phyloP scores from a whole-genome alignment of 257 asterid genomes.

The Jaltomata sinuosa region DNA sequence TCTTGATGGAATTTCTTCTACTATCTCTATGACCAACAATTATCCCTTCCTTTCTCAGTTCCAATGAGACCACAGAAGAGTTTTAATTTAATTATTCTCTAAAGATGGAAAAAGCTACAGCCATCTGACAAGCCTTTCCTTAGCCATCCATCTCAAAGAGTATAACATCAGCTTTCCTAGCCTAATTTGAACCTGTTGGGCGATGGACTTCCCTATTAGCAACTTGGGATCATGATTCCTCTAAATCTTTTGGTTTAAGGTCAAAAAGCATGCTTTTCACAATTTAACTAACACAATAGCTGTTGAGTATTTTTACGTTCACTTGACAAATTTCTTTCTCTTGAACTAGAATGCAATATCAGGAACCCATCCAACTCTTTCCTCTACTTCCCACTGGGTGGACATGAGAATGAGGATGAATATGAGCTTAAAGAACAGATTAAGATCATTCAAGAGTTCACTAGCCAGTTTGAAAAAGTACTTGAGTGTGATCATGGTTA shows the following conservation, averaged over 20 bases:
- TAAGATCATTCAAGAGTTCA: not conserved
- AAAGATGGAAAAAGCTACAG: not conserved
- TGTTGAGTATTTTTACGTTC: not conserved
- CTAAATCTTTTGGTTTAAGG: not conserved
- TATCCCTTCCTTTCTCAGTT: not conserved
- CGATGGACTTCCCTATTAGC: not conserved
- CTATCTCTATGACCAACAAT: not conserved
- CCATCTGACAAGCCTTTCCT: not conserved
- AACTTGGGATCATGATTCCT: not conserved
- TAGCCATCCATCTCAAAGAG: not conserved
- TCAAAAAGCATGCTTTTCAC: not conserved
- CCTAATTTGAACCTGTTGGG: not conserved
- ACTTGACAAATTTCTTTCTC: not conserved
- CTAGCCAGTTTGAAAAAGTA: not conserved
- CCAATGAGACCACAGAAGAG: not conserved
- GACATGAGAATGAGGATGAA: not conserved
- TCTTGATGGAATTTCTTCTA: not conserved
- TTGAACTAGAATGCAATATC: not conserved
- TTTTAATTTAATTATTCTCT: not conserved
- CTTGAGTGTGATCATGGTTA: not conserved
- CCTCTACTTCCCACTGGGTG: not conserved
- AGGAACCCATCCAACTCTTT: not conserved
- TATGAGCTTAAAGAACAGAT: not conserved
- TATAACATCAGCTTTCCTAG: not conserved
- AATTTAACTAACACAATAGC: not conserved